Evolutionary conservation across 2,329 filamentous ascomycete genomes (phyloP).

Genomic region (Colletotrichum endophyticum): DNA sequence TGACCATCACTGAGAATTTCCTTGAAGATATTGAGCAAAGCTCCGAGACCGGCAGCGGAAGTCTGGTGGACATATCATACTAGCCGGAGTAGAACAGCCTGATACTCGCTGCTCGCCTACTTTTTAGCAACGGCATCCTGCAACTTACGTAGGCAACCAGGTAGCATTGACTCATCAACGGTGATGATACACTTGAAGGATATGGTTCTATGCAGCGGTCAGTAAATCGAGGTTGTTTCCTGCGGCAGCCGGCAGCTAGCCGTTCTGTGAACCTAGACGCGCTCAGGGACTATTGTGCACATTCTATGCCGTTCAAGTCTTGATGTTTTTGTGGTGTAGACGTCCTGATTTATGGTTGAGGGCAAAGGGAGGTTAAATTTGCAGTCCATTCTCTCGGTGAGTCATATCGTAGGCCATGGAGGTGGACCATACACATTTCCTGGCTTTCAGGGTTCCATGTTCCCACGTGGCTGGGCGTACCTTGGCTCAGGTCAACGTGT

Average conservation of each 20-base stretch:
- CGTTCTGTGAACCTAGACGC: background rate
- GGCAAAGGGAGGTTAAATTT: background rate
- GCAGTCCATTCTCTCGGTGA: background rate
- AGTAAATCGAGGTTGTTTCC: background rate
- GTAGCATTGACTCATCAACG: rapidly evolving
- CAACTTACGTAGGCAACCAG: background rate
- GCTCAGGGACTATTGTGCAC: background rate
- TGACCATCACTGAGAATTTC: rapidly evolving
- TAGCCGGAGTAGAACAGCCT: background rate
- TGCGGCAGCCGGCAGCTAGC: background rate
- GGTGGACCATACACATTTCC: background rate
- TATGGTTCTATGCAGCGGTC: background rate
- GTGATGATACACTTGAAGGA: background rate
- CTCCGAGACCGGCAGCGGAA: background rate
- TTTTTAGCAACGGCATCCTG: background rate
- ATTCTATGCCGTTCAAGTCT: too few species aligned
- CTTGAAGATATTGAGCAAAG: background rate
- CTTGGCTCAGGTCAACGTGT: background rate
- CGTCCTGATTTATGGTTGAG: background rate
- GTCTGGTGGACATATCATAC: rapidly evolving
- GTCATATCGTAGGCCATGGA: background rate
- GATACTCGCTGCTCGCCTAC: background rate
- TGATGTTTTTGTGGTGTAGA: background rate
- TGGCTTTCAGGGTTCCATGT: background rate
- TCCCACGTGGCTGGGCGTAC: background rate